Percentiles rank a stretch among this genome's conserved stretches.
phyloP scores from a whole-genome alignment of 768 basidiomycete genomes.

The Collybiopsis confluens region DNA sequence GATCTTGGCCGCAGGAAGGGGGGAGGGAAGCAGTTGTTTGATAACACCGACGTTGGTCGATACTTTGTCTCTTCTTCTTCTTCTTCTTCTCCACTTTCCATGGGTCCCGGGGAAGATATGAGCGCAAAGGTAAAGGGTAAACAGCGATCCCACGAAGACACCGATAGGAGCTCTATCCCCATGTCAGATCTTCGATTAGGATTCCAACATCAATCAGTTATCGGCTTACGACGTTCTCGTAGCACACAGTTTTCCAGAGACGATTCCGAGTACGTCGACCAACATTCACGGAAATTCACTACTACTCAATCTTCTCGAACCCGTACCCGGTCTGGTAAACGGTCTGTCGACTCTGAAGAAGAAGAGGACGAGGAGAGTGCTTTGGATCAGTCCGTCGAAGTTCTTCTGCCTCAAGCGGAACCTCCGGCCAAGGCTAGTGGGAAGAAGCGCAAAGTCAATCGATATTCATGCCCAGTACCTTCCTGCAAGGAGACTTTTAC shows the following conservation, averaged over 20 bases:
- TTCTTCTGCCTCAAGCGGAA: not conserved
- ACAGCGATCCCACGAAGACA: not conserved
- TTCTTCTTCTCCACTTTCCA: not conserved
- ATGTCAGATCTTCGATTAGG: conserved; percentile 6
- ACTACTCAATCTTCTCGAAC: not conserved
- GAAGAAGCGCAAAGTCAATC: conserved; percentile 13
- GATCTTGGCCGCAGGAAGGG: conserved; percentile 1
- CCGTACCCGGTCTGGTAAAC: not conserved
- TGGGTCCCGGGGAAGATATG: not conserved
- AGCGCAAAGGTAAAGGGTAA: conserved; percentile 7
- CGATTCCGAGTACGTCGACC: not conserved
- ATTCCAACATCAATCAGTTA: not conserved
- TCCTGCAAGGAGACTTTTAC: conserved; percentile 15
- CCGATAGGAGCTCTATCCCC: not conserved
- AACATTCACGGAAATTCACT: not conserved
- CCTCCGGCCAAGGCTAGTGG: not conserved
- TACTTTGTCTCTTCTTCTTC: not conserved
- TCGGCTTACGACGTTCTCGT: not conserved
- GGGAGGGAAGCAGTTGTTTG: conserved; percentile 3
- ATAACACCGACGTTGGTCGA: not conserved
- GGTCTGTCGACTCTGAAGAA: conserved; percentile 1
- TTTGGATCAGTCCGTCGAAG: not conserved
- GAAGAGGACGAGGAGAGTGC: conserved; percentile 3
- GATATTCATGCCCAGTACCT: conserved; percentile 11
- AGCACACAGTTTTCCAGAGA: not conserved